Conservation (phyloP, 768 basidiomycete genomes). For the Lactifluus rugatus region DNA sequence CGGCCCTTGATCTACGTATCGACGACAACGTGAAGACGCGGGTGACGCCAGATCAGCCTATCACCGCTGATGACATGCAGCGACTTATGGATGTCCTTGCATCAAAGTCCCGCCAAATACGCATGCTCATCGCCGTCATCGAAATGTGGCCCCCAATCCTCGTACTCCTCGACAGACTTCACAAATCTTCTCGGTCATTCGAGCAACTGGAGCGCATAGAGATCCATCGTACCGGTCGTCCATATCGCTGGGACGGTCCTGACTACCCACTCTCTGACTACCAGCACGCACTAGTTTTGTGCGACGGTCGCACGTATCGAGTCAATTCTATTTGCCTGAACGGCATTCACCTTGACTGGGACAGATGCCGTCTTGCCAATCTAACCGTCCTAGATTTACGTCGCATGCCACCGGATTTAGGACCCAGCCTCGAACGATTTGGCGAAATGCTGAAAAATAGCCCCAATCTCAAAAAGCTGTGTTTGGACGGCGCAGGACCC, state of each 20-base stretch:
- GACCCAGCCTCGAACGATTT: conserved; percentile 43
- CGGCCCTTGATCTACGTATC: conserved; percentile 54
- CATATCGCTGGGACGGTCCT: conserved; percentile 37
- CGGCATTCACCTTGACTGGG: conserved; percentile 56
- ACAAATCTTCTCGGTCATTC: conserved; percentile 14
- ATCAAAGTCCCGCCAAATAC: conserved; percentile 45
- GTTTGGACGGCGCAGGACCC: conserved; percentile 57
- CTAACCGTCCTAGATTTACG: conserved; percentile 60
- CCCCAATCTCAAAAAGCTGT: conserved; percentile 41
- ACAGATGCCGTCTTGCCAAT: conserved; percentile 35
- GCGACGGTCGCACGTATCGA: conserved; percentile 35
- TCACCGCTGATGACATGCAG: conserved; percentile 37
- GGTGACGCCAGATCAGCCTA: conserved; percentile 10
- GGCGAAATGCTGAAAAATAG: conserved; percentile 37
- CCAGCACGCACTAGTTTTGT: conserved; percentile 37
- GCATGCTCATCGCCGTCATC: conserved; percentile 48
- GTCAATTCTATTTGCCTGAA: conserved; percentile 45
- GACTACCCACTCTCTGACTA: conserved; percentile 31
- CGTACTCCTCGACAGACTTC: conserved; percentile 40
- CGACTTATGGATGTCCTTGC: conserved; percentile 43
- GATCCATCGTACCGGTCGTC: conserved; percentile 46
- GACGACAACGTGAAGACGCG: conserved; percentile 29
- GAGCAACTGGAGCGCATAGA: conserved; percentile 48
- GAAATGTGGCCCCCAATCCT: conserved; percentile 47
- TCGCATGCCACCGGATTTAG: conserved; percentile 43